These are phyloP conservation scores for Daldinia grandis DNA, from an alignment of 495 filamentous ascomycete species.

Conservation along the genomic window DNA sequence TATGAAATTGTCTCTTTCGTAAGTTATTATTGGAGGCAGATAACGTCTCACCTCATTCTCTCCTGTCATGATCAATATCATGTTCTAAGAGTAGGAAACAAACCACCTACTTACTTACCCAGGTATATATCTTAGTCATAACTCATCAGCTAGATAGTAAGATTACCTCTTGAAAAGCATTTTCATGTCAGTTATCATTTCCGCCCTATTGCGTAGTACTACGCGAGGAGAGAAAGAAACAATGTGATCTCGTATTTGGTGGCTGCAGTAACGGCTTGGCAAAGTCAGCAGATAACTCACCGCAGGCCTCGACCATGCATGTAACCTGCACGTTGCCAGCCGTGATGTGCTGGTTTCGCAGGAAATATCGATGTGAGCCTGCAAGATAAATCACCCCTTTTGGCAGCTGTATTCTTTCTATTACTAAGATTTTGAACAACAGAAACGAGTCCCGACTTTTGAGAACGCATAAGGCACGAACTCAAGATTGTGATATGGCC, in stretches of 20 bases:
- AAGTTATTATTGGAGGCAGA: too few species aligned
- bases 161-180: not conserved
- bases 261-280: slow-evolving; percentile 33
- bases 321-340: slow-evolving; percentile 2
- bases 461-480: not conserved
- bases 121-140: not conserved
- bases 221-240: slow-evolving; percentile 2
- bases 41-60: not conserved
- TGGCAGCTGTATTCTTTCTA: not conserved
- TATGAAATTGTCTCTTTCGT: too few species aligned
- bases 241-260: slow-evolving; percentile 34
- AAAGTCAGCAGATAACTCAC: slow-evolving; percentile 20
- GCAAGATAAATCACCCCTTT: not conserved
- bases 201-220: slow-evolving; percentile 1
- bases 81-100: not conserved
- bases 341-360: slow-evolving; percentile 10
- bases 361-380: slow-evolving; percentile 1
- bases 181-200: not conserved
- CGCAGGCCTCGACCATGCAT: slow-evolving; percentile 4
- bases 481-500: not conserved
- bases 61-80: not conserved
- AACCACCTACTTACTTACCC: not conserved
- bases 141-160: not conserved
- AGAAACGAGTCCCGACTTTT: not conserved
- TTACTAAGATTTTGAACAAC: not conserved